Conservation (phyloP, 305 asterid species). For the Salvia sclarea region DNA sequence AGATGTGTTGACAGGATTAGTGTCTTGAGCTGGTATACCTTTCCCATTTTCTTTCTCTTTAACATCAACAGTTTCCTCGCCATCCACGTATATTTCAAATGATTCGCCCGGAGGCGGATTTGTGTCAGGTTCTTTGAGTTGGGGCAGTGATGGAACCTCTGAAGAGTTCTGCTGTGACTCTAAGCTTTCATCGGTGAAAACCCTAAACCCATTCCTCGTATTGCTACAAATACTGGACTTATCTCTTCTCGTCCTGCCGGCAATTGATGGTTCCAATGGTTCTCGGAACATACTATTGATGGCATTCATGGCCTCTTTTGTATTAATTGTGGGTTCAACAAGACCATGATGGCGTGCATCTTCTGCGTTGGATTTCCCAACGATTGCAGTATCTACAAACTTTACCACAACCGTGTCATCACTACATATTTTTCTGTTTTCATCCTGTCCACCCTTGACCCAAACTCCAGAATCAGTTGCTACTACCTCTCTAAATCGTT, state of each 20-base stretch:
- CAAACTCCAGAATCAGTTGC: slow-evolving; percentile 27
- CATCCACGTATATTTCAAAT: slow-evolving; percentile 70
- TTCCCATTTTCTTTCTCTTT: slow-evolving; percentile 34
- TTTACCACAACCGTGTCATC: slow-evolving; percentile 64
- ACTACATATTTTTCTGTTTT: slow-evolving; percentile 29
- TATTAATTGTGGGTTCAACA: slow-evolving; percentile 83
- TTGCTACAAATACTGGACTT: slow-evolving; percentile 37
- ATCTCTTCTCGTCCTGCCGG: slow-evolving; percentile 46
- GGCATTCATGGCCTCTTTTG: slow-evolving; percentile 80
- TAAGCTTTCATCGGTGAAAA: slow-evolving; percentile 50
- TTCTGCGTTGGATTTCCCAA: slow-evolving; percentile 69
- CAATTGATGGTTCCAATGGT: slow-evolving; percentile 69
- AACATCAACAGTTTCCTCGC: slow-evolving; percentile 50
- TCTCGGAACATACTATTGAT: slow-evolving; percentile 78
- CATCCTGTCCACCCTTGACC: slow-evolving; percentile 35
- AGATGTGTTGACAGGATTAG: slow-evolving; percentile 22
- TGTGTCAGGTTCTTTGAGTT: slow-evolving; percentile 29
- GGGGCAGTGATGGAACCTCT: slow-evolving; percentile 34
- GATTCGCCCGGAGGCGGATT: slow-evolving; percentile 49
- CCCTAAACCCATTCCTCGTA: slow-evolving; percentile 42
- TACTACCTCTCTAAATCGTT: slow-evolving; percentile 26
- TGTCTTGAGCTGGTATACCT: slow-evolving; percentile 28
- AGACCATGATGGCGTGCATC: slow-evolving; percentile 90
- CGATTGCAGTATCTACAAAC: slow-evolving; percentile 69
- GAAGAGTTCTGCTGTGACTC: slow-evolving; percentile 37